These are phyloP conservation scores for Backusella mclennaniae DNA, from an alignment of 192 early-diverging fungal genomes.

Conservation along the genomic window DNA sequence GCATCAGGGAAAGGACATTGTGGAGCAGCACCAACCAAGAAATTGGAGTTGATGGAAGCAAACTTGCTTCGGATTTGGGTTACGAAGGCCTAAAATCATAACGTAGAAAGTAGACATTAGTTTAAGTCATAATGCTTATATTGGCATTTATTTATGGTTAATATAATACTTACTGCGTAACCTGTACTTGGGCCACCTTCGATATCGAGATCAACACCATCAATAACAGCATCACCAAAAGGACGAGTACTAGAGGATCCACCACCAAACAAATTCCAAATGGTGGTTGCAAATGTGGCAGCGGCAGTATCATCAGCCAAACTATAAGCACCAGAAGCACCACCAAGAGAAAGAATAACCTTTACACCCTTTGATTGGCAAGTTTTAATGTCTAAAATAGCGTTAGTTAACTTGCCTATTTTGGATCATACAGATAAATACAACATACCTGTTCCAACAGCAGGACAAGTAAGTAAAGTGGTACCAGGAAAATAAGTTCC, in stretches of 20 bases:
- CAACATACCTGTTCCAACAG: conserved; percentile 45
- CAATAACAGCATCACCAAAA: conserved; percentile 62
- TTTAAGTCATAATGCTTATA: background rate
- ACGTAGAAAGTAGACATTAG: background rate
- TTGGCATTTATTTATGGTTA: background rate
- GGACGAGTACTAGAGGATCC: conserved; percentile 63
- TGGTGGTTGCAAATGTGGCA: conserved; percentile 58
- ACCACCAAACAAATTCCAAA: conserved; percentile 78
- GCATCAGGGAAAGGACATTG: conserved; percentile 79
- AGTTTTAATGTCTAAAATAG: conserved; percentile 52
- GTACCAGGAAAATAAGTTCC: conserved; percentile 52
- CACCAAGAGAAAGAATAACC: conserved; percentile 72
- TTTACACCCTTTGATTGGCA: conserved; percentile 77
- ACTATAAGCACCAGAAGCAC: conserved; percentile 62
- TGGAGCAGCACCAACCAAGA: conserved; percentile 64
- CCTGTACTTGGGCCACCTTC: conserved; percentile 62
- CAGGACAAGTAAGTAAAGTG: conserved; percentile 63
- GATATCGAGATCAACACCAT: conserved; percentile 57
- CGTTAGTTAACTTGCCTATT: background rate
- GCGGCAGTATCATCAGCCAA: conserved; percentile 55
- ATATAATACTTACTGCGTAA: conserved; percentile 36
- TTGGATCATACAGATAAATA: background rate
- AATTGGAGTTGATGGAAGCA: conserved; percentile 32
- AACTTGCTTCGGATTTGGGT: conserved; percentile 51
- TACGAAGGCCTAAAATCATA: conserved; percentile 43